Conservation (phyloP, 2,329 filamentous ascomycete species). For the Fragosphaeria purpurea region DNA sequence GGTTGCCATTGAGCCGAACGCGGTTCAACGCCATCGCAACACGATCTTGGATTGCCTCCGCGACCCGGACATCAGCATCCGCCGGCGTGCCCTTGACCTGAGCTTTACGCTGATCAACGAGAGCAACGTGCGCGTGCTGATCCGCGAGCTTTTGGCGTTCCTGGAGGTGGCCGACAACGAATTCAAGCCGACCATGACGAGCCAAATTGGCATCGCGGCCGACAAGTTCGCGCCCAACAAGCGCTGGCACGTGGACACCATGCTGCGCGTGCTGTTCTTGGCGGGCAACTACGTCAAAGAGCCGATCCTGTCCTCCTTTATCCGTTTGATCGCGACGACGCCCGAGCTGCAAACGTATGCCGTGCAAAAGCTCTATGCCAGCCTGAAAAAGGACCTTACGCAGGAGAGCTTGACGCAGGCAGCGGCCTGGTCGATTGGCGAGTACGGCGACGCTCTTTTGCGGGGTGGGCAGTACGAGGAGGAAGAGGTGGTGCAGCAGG, state of each 20-base stretch:
- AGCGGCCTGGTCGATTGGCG: slow-evolving; percentile 94
- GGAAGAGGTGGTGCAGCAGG: slow-evolving; percentile 70
- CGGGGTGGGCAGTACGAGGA: slow-evolving; percentile 87
- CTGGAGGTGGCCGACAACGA: slow-evolving; percentile 95
- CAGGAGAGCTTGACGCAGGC: slow-evolving; percentile 92
- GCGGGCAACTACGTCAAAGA: slow-evolving; percentile 97
- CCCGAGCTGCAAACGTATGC: slow-evolving; percentile 93
- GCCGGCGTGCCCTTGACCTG: slow-evolving; percentile 86
- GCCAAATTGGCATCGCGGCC: slow-evolving; percentile 92
- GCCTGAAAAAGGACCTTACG: slow-evolving; percentile 90
- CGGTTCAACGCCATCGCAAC: slow-evolving; percentile 92
- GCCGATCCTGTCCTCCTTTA: slow-evolving; percentile 92
- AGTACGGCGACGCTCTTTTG: slow-evolving; percentile 87
- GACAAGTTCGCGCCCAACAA: slow-evolving; percentile 96
- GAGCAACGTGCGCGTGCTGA: slow-evolving; percentile 84
- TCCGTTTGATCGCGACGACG: slow-evolving; percentile 88
- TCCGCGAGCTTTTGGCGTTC: slow-evolving; percentile 88
- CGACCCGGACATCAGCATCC: slow-evolving; percentile 96
- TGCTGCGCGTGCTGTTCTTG: slow-evolving; percentile 84
- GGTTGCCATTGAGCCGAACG: slow-evolving; percentile 94
- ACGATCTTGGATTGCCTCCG: slow-evolving; percentile 93
- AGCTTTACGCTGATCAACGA: slow-evolving; percentile 99
- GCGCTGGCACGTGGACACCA: slow-evolving; percentile 96
- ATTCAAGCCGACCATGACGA: slow-evolving; percentile 98
- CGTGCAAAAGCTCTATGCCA: slow-evolving; percentile 85